phyloP scores from a whole-genome alignment of 768 basidiomycete species.

The Boletus rubropictus region DNA sequence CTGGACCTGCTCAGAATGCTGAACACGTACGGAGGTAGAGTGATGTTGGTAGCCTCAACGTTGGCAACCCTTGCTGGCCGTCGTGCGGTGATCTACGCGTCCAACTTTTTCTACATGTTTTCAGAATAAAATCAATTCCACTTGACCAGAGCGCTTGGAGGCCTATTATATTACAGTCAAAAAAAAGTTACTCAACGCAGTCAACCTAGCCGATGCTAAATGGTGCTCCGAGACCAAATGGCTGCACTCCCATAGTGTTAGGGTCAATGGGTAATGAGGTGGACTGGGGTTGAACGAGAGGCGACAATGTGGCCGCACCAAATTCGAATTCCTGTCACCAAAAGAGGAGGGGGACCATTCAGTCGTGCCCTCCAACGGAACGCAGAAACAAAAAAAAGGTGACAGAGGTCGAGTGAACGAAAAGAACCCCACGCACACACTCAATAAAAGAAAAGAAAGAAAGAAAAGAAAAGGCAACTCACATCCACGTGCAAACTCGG shows the following conservation, averaged over 20 bases:
- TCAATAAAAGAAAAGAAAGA: too few species aligned
- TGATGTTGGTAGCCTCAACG: slow-evolving; percentile 27
- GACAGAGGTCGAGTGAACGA: background rate
- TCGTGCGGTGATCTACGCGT: too few species aligned
- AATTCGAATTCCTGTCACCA: slow-evolving; percentile 31
- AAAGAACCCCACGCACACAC: background rate
- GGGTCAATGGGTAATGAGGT: slow-evolving; percentile 16
- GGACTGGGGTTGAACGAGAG: slow-evolving; percentile 28
- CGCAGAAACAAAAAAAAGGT: background rate
- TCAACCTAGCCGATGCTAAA: slow-evolving; percentile 22
- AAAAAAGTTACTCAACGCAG: too few species aligned
- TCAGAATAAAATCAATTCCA: too few species aligned
- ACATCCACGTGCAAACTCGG: slow-evolving; percentile 82
- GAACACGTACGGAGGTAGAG: slow-evolving; percentile 33
- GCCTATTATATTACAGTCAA: too few species aligned
- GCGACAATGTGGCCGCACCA: slow-evolving; percentile 23
- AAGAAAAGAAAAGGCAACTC: slow-evolving; percentile 34
- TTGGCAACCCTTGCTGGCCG: too few species aligned
- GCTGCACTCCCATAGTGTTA: slow-evolving; percentile 10
- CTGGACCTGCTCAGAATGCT: slow-evolving; percentile 25
- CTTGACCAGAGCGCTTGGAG: too few species aligned
- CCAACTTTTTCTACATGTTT: too few species aligned
- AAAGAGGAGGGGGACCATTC: background rate
- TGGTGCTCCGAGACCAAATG: slow-evolving; percentile 28
- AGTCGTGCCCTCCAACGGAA: background rate